Evolutionary conservation across 2,329 filamentous ascomycete species (phyloP).

Genomic region (Myriosclerotinia duriaeana): DNA sequence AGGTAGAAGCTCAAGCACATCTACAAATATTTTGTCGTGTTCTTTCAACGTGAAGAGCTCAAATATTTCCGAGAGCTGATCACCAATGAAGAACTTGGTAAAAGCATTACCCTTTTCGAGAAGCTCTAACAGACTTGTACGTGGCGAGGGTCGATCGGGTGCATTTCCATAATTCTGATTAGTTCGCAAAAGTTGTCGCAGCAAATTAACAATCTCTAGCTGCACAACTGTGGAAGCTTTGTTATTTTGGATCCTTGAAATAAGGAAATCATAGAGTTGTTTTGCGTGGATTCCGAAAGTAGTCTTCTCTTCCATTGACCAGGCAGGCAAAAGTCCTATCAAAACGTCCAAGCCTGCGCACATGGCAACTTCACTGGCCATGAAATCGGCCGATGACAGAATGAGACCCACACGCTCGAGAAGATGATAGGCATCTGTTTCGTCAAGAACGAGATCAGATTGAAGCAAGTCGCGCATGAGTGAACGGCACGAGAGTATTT

Average conservation of each 20-base stretch:
- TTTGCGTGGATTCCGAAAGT: slow-evolving; percentile 65
- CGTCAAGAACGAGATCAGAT: slow-evolving; percentile 53
- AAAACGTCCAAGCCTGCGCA: slow-evolving; percentile 68
- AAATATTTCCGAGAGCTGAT: slow-evolving; percentile 72
- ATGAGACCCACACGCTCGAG: slow-evolving; percentile 53
- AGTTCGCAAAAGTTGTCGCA: slow-evolving; percentile 67
- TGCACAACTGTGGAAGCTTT: slow-evolving; percentile 70
- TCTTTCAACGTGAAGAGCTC: slow-evolving; percentile 75
- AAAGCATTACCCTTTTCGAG: slow-evolving; percentile 63
- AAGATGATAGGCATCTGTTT: slow-evolving; percentile 49
- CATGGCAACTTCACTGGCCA: slow-evolving; percentile 72
- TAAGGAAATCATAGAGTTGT: slow-evolving; percentile 78
- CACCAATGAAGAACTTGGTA: slow-evolving; percentile 74
- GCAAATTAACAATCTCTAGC: slow-evolving; percentile 63
- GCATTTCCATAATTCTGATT: slow-evolving; percentile 63
- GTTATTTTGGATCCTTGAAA: slow-evolving; percentile 63
- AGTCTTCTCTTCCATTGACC: slow-evolving; percentile 42
- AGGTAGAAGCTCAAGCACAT: slow-evolving; percentile 79
- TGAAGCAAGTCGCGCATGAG: slow-evolving; percentile 54
- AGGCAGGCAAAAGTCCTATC: slow-evolving; percentile 45
- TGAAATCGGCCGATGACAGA: slow-evolving; percentile 59
- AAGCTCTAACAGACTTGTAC: slow-evolving; percentile 73
- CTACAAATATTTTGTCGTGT: slow-evolving; percentile 81
- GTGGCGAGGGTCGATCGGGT: slow-evolving; percentile 44
- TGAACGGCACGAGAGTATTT: slow-evolving; percentile 52